phyloP scores from a whole-genome alignment of 441 rosid genomes.

The Erodium texanum region DNA sequence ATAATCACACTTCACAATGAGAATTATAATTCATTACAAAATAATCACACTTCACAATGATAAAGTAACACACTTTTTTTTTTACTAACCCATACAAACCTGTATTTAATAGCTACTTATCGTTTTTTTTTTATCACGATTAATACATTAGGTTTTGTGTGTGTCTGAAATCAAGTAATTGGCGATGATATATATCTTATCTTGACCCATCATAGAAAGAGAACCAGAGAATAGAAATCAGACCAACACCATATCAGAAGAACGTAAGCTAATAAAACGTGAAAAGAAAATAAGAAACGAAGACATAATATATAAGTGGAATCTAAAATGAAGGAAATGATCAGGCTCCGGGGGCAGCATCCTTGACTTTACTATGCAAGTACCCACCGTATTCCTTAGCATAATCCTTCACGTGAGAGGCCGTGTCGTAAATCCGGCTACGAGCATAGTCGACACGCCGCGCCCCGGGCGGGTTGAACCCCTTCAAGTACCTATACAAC shows the following conservation, averaged over 20 bases:
- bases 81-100: too few species aligned
- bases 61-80: too few species aligned
- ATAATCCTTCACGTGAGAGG: conserved; percentile 65
- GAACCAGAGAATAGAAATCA: background rate
- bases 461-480: conserved; percentile 64
- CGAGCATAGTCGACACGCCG: conserved; percentile 58
- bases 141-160: too few species aligned
- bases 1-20: too few species aligned
- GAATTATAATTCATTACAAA: too few species aligned
- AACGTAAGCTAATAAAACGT: background rate
- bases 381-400: conserved; percentile 74
- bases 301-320: too few species aligned
- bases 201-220: background rate
- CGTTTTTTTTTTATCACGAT: too few species aligned
- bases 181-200: background rate
- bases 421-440: conserved; percentile 61
- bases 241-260: background rate
- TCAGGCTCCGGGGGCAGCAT: conserved; percentile 88
- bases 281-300: too few species aligned
- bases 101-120: too few species aligned
- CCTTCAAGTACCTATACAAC: conserved; percentile 54
- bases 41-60: too few species aligned
- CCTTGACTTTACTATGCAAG: conserved; percentile 58
- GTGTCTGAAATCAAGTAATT: too few species aligned
- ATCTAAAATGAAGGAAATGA: background rate